Conservation (phyloP, 495 filamentous ascomycete genomes). For the Podospora pseudopauciseta region DNA sequence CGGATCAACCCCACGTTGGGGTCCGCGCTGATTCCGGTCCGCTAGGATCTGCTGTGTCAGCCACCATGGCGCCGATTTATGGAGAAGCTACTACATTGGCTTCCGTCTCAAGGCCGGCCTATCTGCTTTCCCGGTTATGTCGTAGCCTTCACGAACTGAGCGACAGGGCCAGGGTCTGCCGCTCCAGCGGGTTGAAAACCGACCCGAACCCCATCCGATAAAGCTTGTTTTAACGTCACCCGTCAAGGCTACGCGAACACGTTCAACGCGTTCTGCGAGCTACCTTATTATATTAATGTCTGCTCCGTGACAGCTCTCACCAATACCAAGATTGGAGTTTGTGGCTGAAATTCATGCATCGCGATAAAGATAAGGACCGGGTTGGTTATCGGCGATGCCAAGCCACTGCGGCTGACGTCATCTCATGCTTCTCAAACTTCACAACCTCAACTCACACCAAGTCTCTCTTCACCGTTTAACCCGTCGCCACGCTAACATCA, state of each 20-base stretch:
- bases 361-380: neutral
- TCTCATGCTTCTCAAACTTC: neutral
- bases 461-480: neutral
- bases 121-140: too few species aligned
- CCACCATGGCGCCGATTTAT: neutral
- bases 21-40: slow-evolving; percentile 10
- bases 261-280: too few species aligned
- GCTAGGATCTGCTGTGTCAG: neutral
- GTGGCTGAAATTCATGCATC: too few species aligned
- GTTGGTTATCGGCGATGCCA: neutral
- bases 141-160: too few species aligned
- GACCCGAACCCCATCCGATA: neutral
- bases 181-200: neutral
- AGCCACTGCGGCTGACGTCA: neutral
- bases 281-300: too few species aligned
- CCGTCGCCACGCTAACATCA: neutral
- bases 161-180: neutral
- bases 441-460: neutral
- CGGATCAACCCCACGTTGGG: slow-evolving; percentile 8
- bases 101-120: neutral
- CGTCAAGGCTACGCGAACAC: neutral
- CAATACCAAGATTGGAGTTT: too few species aligned
- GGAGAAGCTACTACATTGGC: neutral
- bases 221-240: neutral
- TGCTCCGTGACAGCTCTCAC: too few species aligned